Evolutionary conservation across 805 yeast genomes (phyloP).

Genomic region (Candida loeiensis): DNA sequence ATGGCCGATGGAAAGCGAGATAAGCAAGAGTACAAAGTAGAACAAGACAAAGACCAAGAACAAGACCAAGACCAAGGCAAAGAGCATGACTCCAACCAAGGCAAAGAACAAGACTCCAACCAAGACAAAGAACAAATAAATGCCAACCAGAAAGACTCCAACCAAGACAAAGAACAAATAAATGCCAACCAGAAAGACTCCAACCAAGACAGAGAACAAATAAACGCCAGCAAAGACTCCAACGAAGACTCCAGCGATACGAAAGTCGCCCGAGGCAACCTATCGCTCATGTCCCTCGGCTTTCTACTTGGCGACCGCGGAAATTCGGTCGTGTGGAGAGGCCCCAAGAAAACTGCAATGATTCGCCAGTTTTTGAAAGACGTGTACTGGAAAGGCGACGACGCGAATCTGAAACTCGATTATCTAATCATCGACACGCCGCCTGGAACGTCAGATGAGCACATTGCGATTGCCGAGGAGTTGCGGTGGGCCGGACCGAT

Average conservation of each 20-base stretch:
- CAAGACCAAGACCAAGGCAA: too few species aligned
- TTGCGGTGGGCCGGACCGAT: slow-evolving; percentile 59
- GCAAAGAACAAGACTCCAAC: too few species aligned
- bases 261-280: slow-evolving; percentile 36
- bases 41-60: background rate
- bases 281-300: slow-evolving; percentile 83
- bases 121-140: too few species aligned
- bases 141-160: too few species aligned
- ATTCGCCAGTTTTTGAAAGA: slow-evolving; percentile 88
- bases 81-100: too few species aligned
- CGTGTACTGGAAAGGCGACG: slow-evolving; percentile 75
- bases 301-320: slow-evolving; percentile 81
- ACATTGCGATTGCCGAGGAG: slow-evolving; percentile 93
- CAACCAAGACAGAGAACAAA: too few species aligned
- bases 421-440: slow-evolving; percentile 93
- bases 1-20: slow-evolving; percentile 6
- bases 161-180: too few species aligned
- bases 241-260: too few species aligned
- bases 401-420: slow-evolving; percentile 47
- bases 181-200: too few species aligned
- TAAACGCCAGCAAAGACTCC: too few species aligned
- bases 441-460: slow-evolving; percentile 98
- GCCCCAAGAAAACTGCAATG: slow-evolving; percentile 98
- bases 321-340: slow-evolving; percentile 95
- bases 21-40: too few species aligned